A percentile compares a stretch with the other conserved stretches of the same genome.
phyloP scores from a whole-genome alignment of 129 eudicot genomes.

The Centella asiatica region DNA sequence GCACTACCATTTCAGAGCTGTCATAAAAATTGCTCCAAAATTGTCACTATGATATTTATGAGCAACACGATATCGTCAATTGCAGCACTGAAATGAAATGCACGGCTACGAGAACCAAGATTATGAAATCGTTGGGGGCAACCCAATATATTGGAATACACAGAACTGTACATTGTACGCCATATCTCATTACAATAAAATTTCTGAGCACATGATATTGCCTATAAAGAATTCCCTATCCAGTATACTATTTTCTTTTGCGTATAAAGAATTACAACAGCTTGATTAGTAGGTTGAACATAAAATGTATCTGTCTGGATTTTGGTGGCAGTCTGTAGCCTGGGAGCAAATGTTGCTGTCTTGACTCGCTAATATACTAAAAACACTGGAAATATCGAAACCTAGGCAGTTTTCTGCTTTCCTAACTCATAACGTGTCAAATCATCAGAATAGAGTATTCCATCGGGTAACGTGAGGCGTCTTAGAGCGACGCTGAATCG shows the following conservation, averaged over 20 bases:
- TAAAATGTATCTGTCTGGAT: background rate
- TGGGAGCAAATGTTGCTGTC: background rate
- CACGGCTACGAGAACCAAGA: too few relatives aligned
- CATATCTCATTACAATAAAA: background rate
- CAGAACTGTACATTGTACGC: too few relatives aligned
- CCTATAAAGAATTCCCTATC: background rate
- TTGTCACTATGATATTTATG: too few relatives aligned
- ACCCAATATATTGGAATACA: too few relatives aligned
- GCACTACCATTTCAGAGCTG: too few relatives aligned
- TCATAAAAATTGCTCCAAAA: too few relatives aligned
- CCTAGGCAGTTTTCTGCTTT: slow-evolving; percentile 38
- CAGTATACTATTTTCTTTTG: background rate
- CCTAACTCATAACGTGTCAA: slow-evolving; percentile 36
- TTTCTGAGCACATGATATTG: background rate
- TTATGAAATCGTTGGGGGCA: too few relatives aligned
- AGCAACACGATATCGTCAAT: too few relatives aligned
- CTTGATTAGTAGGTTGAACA: background rate
- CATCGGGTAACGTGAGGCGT: slow-evolving; percentile 57
- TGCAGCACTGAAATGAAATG: too few relatives aligned
- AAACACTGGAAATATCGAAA: slow-evolving; percentile 5
- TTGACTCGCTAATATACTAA: background rate
- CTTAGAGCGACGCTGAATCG: slow-evolving; percentile 60
- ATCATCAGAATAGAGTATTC: slow-evolving; percentile 66
- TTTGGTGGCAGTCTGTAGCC: background rate
- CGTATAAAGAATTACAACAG: background rate